Evolutionary conservation across 179 eudicot genomes (phyloP).

Genomic region (Nepenthes alata): DNA sequence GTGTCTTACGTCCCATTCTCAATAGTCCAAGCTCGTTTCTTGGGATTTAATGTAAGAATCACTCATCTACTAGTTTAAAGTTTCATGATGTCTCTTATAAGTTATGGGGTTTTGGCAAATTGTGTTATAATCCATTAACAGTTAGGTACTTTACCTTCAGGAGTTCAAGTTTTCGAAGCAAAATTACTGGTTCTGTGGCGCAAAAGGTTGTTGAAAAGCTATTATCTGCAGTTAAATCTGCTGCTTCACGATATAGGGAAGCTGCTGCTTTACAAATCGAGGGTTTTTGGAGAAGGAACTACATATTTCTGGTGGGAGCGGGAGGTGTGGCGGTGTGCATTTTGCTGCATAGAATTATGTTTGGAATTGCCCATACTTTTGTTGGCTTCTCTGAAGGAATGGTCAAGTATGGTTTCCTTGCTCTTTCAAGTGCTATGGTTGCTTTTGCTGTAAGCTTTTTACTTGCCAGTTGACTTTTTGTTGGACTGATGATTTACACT

Average conservation of each 20-base stretch:
- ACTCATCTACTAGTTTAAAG: constrained; percentile 7
- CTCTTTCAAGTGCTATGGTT: constrained; percentile 83
- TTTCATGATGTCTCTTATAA: constrained; percentile 7
- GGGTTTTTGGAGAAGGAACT: constrained; percentile 88
- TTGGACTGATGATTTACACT: neutral
- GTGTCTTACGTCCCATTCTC: constrained; percentile 10
- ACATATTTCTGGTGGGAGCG: constrained; percentile 53
- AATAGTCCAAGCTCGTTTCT: constrained; percentile 10
- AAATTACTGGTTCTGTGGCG: constrained; percentile 20
- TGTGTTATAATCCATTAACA: constrained; percentile 29
- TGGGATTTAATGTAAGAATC: constrained; percentile 8
- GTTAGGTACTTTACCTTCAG: constrained; percentile 25
- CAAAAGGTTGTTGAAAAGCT: constrained; percentile 54
- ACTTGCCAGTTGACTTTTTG: neutral
- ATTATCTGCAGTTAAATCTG: constrained; percentile 20
- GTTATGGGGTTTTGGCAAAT: constrained; percentile 15
- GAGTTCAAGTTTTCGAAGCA: constrained; percentile 17
- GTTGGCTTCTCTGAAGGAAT: constrained; percentile 91
- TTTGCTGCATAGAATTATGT: constrained; percentile 75
- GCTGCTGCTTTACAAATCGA: constrained; percentile 77
- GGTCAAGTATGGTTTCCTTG: constrained; percentile 97
- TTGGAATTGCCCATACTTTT: constrained; percentile 75
- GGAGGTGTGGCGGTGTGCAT: constrained; percentile 67
- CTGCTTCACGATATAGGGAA: constrained; percentile 45
- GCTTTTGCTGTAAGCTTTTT: constrained; percentile 80